Evolutionary conservation across 225 moss, liverwort and hornwort species (phyloP).

Genomic region (Sphagnum tenellum): DNA sequence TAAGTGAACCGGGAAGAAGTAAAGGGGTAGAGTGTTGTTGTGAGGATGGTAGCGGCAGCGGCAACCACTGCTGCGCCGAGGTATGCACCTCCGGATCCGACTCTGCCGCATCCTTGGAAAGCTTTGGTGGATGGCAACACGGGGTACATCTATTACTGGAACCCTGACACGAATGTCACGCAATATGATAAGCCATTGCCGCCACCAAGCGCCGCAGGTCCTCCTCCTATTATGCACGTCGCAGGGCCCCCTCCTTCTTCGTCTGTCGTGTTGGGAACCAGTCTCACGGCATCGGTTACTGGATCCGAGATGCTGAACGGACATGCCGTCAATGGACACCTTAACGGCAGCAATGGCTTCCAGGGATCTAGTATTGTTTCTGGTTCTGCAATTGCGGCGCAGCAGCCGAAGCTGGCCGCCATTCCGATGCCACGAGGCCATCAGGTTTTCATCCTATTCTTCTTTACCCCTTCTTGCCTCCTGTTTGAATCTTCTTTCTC

Average conservation of each 20-base stretch:
- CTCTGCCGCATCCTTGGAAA: slow-evolving; percentile 78
- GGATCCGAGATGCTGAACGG: slow-evolving; percentile 50
- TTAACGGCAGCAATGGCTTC: slow-evolving; percentile 37
- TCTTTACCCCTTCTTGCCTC: too few species aligned
- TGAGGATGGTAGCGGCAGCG: slow-evolving; percentile 67
- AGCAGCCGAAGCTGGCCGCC: slow-evolving; percentile 81
- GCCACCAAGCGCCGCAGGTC: slow-evolving; percentile 38
- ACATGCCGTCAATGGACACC: slow-evolving; percentile 49
- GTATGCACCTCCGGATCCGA: slow-evolving; percentile 83
- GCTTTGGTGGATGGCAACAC: slow-evolving; percentile 82
- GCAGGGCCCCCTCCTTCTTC: slow-evolving; percentile 58
- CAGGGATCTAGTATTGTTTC: slow-evolving; percentile 25
- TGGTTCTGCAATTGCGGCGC: slow-evolving; percentile 8
- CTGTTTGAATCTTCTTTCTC: too few species aligned
- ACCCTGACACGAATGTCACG: slow-evolving; percentile 86
- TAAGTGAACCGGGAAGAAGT: too few species aligned
- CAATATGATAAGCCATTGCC: slow-evolving; percentile 88
- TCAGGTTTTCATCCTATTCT: slow-evolving; percentile 33
- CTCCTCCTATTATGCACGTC: slow-evolving; percentile 16
- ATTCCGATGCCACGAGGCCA: slow-evolving; percentile 65
- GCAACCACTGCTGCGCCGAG: slow-evolving; percentile 77
- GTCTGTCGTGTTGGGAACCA: slow-evolving; percentile 42
- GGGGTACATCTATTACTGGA: slow-evolving; percentile 90
- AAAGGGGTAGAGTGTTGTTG: too few species aligned
- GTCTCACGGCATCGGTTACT: not conserved